Base-by-base conservation (phyloP, 2,329 filamentous ascomycete genomes). In the Thielaviopsis ethacetica region DNA sequence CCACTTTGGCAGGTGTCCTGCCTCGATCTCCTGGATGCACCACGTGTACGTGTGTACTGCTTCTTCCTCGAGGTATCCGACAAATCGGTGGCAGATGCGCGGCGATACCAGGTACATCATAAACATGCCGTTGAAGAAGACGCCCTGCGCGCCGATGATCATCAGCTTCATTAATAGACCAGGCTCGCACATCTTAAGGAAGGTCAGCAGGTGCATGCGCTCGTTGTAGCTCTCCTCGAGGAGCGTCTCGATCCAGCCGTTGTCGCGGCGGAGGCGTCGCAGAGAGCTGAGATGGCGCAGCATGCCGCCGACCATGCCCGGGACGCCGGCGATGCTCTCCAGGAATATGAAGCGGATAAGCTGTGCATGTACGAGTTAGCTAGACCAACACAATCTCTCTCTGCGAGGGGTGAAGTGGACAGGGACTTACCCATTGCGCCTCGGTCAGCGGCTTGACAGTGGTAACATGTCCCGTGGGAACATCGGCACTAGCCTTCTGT, bases 271-370 rank as follows among this genome's bases (percentile, higher is more conserved):
- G 77, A 97, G 85, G 27, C 85, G 80, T 52, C 91, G 79, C 66
- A 97, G 79, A 64, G 85, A 91, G 68, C 86, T 83, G 44, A 97
- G 77, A 71, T 98, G 93, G 38, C 93, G 79, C 17, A 97, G 76
- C 87, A 95, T 96, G 22, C 90, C 93, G 0, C 86, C 93, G 0
- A 97, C 91, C 89, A 97, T 97, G 7, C 93, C 93, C 0, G 93
- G 93, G 0, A 97, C 93, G 38, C 90, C 93, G 13, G 93, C 93
- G 47, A 98, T 88, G 54, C 85, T 91, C 71, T 98, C 93, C 38
- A 98, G 79, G 71, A 98, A 98, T 65, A 98, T 80, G 67, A 95
- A 91, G 6, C 91, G 81, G 54, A 87, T 81, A 65, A 96, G 77
- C 76, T 44, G 38, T 44, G 7, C 12, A 34, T 34, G 10, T 34